Evolutionary conservation across 768 basidiomycete species (phyloP).

Genomic region (Termitomyces sp.): DNA sequence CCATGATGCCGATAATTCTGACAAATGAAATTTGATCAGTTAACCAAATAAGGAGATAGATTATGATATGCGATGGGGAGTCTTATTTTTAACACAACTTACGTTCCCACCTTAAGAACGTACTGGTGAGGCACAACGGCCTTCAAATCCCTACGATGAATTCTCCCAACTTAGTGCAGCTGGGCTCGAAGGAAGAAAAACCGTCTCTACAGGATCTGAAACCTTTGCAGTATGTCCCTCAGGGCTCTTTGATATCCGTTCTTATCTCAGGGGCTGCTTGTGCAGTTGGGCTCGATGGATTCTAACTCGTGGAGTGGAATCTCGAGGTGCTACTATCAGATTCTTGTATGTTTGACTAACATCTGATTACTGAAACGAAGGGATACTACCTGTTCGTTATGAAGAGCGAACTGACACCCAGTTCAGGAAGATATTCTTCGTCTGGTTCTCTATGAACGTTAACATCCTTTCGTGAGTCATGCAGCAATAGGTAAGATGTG

Average conservation of each 20-base stretch:
- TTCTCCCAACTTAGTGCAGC: not conserved
- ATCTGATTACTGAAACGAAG: slow-evolving; percentile 18
- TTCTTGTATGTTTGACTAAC: not conserved
- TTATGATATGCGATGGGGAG: not conserved
- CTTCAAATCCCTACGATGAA: not conserved
- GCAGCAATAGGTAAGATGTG: not conserved
- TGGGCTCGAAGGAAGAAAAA: not conserved
- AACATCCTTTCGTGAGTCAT: slow-evolving; percentile 53
- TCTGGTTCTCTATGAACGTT: slow-evolving; percentile 70
- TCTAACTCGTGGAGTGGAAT: slow-evolving; percentile 24
- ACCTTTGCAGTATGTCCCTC: not conserved
- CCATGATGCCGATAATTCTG: no score
- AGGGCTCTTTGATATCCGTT: not conserved
- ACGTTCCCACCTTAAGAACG: not conserved
- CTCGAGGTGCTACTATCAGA: slow-evolving; percentile 20
- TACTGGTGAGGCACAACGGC: not conserved
- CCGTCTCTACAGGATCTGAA: not conserved
- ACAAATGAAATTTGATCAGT: no score
- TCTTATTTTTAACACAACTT: no score
- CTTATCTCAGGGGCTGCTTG: not conserved
- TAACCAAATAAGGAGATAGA: no score
- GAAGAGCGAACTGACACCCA: slow-evolving; percentile 55
- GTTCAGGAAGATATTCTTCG: slow-evolving; percentile 66
- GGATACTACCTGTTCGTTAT: slow-evolving; percentile 49
- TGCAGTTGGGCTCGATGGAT: slow-evolving; percentile 13